Base-by-base conservation (phyloP, 805 yeast genomes). In the Kazachstania bromeliacearum region DNA sequence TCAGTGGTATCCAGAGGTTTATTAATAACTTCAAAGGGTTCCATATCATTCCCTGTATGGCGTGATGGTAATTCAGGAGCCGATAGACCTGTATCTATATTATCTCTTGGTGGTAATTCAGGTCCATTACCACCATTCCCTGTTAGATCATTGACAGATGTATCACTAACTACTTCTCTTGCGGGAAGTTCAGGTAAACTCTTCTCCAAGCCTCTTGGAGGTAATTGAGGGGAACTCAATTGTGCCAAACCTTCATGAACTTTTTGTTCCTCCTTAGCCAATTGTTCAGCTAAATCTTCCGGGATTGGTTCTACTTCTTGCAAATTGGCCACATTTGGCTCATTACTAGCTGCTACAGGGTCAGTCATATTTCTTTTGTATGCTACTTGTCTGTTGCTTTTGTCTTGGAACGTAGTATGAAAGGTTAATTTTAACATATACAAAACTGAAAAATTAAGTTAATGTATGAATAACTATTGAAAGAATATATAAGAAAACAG, bases 51-150 rank as follows among this genome's bases (percentile, higher is more conserved):
- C 26, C 27, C 31, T n/a, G 18, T 18, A 14, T 6, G n/a, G 3
- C 15, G 19, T 15, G 26, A 15, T 21, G 10, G 26, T 8, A 13
- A 8, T 22, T 7, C 27, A 22, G 34, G 23, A 2, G 27, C 27
- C n/a, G n/a, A n/a, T n/a, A n/a, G n/a, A n/a, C n/a, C n/a, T n/a
- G n/a, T n/a, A n/a, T n/a, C n/a, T n/a, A n/a, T n/a, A 12, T 4
- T 24, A 9, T 14, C 13, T 22, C 41, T 32, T 5, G 32, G 26
- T 7, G 41, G 41, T 23, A 38, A 17, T 15, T 20, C 18, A n/a
- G 36, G 36, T 14, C 25, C 19, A 15, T 15, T 21, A 9, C n/a
- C 15, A 10, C 19, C 4, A 29, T 17, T 17, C 19, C 16, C 6
- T 14, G 23, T 20, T n/a, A n/a, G n/a, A n/a, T n/a, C n/a, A n/a